These are phyloP conservation scores for Arachnomyces sp. DNA, from an alignment of 2,329 filamentous ascomycete genomes.

Conservation along the genomic window DNA sequence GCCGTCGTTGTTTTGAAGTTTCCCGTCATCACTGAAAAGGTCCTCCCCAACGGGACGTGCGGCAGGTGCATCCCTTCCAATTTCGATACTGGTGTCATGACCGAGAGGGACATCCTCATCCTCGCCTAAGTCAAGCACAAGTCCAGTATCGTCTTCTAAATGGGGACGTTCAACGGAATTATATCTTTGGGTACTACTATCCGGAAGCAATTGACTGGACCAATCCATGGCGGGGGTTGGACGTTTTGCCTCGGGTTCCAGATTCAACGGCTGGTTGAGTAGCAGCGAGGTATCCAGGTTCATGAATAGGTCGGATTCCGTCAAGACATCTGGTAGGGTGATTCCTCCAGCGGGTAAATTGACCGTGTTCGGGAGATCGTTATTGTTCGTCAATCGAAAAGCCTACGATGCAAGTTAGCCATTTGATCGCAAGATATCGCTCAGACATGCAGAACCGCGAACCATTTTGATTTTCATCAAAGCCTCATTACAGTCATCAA, in stretches of 20 bases:
- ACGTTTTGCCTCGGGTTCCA: conserved; percentile 30
- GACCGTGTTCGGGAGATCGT: conserved; percentile 81
- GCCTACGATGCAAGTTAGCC: conserved; percentile 53
- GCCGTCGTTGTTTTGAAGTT: conserved; percentile 45
- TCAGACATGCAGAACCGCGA: conserved; percentile 18
- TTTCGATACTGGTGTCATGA: conserved; percentile 66
- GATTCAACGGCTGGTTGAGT: conserved; percentile 60
- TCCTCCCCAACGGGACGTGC: conserved; percentile 53
- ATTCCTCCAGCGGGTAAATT: conserved; percentile 76
- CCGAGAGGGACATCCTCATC: conserved; percentile 61
- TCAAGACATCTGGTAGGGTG: conserved; percentile 84
- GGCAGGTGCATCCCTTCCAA: conserved; percentile 75
- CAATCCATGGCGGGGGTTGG: conserved; percentile 42
- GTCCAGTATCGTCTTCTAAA: conserved; percentile 60
- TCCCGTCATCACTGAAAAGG: conserved; percentile 54
- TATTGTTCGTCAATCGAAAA: conserved; percentile 88
- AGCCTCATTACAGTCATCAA: conserved; percentile 96
- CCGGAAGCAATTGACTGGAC: conserved; percentile 73
- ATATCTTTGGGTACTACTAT: conserved; percentile 54
- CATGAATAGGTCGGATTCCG: conserved; percentile 84
- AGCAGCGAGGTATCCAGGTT: conserved; percentile 77
- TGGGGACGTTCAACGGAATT: conserved; percentile 43
- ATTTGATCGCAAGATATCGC: not conserved
- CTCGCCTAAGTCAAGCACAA: conserved; percentile 64
- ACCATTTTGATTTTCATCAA: conserved; percentile 99